Evolutionary conservation across 1,284 basidiomycete species (phyloP).

Genomic region (Pyrrhoderma noxium): DNA sequence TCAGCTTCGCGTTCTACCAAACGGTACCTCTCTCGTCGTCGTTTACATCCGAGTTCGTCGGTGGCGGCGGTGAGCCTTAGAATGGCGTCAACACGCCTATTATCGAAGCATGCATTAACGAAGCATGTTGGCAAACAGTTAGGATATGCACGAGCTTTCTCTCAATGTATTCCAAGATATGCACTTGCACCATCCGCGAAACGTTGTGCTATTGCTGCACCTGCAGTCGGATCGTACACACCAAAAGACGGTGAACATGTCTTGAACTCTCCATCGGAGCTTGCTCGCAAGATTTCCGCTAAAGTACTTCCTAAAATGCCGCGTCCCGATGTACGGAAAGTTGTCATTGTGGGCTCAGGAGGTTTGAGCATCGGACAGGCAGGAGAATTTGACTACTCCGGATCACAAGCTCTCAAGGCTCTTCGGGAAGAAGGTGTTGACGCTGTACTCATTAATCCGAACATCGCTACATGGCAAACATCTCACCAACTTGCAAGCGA

Average conservation of each 20-base stretch:
- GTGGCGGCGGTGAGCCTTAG: constrained; percentile 2
- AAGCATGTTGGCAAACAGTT: not conserved
- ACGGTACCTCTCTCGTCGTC: too few relatives aligned
- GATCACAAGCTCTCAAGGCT: constrained; percentile 97
- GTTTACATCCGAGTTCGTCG: not conserved
- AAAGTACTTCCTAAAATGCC: constrained; percentile 84
- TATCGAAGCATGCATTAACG: constrained; percentile 2
- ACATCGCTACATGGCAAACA: constrained; percentile 96
- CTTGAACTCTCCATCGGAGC: constrained; percentile 85
- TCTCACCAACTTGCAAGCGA: constrained; percentile 94
- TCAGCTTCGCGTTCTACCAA: too few relatives aligned
- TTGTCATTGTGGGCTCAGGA: constrained; percentile 94
- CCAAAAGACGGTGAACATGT: constrained; percentile 73
- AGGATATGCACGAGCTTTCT: constrained; percentile 8
- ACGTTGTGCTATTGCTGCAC: constrained; percentile 61
- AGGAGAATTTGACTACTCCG: constrained; percentile 99
- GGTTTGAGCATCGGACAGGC: constrained; percentile 98
- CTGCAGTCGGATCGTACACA: constrained; percentile 67
- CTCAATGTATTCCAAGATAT: constrained; percentile 6
- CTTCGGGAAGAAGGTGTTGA: constrained; percentile 93
- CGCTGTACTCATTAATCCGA: constrained; percentile 95
- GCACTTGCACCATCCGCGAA: constrained; percentile 6
- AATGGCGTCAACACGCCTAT: constrained; percentile 15
- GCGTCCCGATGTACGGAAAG: constrained; percentile 88
- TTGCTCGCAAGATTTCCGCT: constrained; percentile 86